A percentile compares a stretch with the other conserved stretches of the same genome.
Evolutionary conservation across 768 basidiomycete species (phyloP).

Genomic region (Rossbeevera mucosa): DNA sequence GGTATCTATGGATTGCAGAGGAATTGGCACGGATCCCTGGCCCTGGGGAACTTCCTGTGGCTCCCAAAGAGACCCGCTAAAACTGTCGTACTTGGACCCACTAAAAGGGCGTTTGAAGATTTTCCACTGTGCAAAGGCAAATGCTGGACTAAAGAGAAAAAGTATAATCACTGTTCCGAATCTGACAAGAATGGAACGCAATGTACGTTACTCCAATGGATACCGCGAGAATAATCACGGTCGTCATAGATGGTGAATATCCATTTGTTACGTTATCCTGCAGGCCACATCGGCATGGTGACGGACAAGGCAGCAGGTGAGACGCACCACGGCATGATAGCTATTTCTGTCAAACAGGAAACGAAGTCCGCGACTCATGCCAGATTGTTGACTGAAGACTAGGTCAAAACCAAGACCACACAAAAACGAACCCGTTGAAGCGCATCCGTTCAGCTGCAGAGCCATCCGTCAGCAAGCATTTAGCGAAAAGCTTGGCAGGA

Average conservation of each 20-base stretch:
- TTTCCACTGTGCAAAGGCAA: slow-evolving; percentile 52
- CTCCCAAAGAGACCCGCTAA: slow-evolving; percentile 25
- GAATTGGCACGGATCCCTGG: slow-evolving; percentile 16
- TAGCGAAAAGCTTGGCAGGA: neutral
- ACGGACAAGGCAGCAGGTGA: neutral
- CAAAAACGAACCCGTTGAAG: slow-evolving; percentile 62
- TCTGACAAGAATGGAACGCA: neutral
- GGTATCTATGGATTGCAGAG: slow-evolving; percentile 8
- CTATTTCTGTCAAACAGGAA: slow-evolving; percentile 60
- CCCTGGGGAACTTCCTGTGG: slow-evolving; percentile 18
- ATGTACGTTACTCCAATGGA: slow-evolving; percentile 57
- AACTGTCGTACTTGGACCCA: slow-evolving; percentile 22
- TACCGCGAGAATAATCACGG: slow-evolving; percentile 46
- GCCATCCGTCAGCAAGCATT: slow-evolving; percentile 1
- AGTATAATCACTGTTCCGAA: neutral
- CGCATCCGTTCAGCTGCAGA: slow-evolving; percentile 42
- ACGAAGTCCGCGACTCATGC: slow-evolving; percentile 60
- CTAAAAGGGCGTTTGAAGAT: slow-evolving; percentile 49
- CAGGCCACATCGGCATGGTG: neutral
- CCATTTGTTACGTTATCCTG: slow-evolving; percentile 46
- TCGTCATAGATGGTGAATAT: slow-evolving; percentile 48
- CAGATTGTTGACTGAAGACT: slow-evolving; percentile 50
- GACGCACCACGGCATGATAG: slow-evolving; percentile 50
- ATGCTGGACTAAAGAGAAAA: slow-evolving; percentile 38
- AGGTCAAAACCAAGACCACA: slow-evolving; percentile 54